phyloP scores from a whole-genome alignment of 2,329 filamentous ascomycete genomes.

The Phialemonium atrogriseum region DNA sequence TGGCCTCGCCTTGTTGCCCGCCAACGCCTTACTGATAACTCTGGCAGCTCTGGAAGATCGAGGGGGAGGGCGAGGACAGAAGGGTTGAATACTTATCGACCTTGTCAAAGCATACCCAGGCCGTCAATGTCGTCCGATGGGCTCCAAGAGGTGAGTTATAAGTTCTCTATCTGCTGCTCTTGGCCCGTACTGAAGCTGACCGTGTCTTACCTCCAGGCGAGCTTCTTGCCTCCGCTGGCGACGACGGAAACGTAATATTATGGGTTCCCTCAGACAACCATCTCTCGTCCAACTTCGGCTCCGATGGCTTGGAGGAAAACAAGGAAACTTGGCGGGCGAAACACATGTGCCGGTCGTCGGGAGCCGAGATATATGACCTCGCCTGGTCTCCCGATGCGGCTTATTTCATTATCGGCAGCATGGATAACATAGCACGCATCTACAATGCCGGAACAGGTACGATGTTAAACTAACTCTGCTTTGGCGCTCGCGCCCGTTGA shows the following conservation, averaged over 20 bases:
- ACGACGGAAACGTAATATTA: conserved; percentile 93
- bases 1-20: not conserved
- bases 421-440: conserved; percentile 97
- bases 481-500: no score
- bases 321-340: conserved; percentile 96
- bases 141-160: conserved; percentile 69
- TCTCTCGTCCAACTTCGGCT: conserved; percentile 58
- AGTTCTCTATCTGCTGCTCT: conserved; percentile 2
- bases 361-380: conserved; percentile 94
- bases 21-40: not conserved
- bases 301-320: conserved; percentile 80
- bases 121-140: conserved; percentile 96
- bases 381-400: conserved; percentile 97
- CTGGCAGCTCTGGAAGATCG: conserved; percentile 81
- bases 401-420: conserved; percentile 97
- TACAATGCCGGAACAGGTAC: conserved; percentile 88
- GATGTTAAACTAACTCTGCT: not conserved
- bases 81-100: conserved; percentile 90
- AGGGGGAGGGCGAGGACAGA: conserved; percentile 73
- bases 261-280: conserved; percentile 85
- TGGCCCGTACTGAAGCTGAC: conserved; percentile 11
- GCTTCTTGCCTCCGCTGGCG: conserved; percentile 86
- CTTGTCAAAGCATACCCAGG: conserved; percentile 87
- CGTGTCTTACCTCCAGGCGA: conserved; percentile 53
- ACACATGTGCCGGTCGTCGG: conserved; percentile 93